Evolutionary conservation across 2,329 filamentous ascomycete species (phyloP), one percentile per base, ranked within the genome.

Genomic region (Alternaria postmessia): DNA sequence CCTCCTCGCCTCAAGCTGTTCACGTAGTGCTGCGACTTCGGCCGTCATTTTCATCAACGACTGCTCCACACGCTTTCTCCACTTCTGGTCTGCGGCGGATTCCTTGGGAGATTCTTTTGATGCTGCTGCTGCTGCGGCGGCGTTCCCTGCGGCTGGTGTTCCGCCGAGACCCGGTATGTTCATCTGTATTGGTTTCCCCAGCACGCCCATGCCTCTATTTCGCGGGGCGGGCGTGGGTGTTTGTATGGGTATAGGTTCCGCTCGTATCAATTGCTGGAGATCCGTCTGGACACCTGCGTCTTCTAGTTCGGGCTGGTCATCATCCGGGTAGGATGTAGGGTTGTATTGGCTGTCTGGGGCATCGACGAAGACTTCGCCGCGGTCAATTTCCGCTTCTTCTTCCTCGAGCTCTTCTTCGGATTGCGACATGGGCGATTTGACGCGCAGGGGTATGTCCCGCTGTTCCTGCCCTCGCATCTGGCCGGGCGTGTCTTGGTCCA

Each of bases 41-140:
- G 93, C 91, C 5, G 94, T 96, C 81, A 98, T 89, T 69, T 93
- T 92, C 57, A 94, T 92, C 57, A 98, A 84, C 22, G 93, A 92
- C 43, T 89, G 87, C 80, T 98, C 94, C 63, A 98, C 90, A 69
- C 91, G 89, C 61, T 87, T 89, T 52, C 91, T 89, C 92, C 93
- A 97, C 71, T 87, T 88, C 62, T 81, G 78, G 66, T 85, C 82
- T n/a, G 68, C 68, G 24, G 57, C 60, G 20, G 61, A 62, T 42
- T 74, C 68, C 24, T 62, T 51, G 14, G 41, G 20, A 1, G 34
- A 24, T 36, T 34, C 24, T 16, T 42, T 42, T 26, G 24, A 26
- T 26, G 24, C 24, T 26, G 46, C 12, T 26, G 46, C 12, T 11
- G 14, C 26, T 18, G 52, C 26, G 16, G 12, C 46, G 32, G 12